A percentile compares a stretch with the other conserved stretches of the same genome.
These are phyloP conservation scores for Plenodomus biglobosus DNA, from an alignment of 2,329 filamentous ascomycete species.

Conservation along the genomic window DNA sequence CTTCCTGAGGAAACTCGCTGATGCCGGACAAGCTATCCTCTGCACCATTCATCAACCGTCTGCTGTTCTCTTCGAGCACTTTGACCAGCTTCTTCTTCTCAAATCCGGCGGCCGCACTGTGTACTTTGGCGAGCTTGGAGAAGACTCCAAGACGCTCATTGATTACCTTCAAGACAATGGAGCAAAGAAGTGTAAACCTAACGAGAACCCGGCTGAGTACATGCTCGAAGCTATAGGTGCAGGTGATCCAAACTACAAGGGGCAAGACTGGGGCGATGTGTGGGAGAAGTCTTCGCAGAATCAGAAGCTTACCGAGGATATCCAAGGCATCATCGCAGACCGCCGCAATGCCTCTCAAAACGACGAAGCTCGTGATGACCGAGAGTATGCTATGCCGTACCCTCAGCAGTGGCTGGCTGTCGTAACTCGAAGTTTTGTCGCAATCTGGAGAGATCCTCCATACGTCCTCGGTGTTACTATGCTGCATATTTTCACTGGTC, in stretches of 20 bases:
- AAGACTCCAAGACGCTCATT: conserved; percentile 46
- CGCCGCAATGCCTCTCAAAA: conserved; percentile 37
- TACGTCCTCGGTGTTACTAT: conserved; percentile 58
- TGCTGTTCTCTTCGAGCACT: conserved; percentile 65
- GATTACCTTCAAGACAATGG: conserved; percentile 58
- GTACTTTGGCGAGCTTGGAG: conserved; percentile 63
- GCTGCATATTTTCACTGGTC: conserved; percentile 54
- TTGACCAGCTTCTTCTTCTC: conserved; percentile 66
- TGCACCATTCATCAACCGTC: conserved; percentile 73
- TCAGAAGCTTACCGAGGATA: conserved; percentile 42
- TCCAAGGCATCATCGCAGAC: conserved; percentile 45
- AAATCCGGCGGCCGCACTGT: conserved; percentile 66
- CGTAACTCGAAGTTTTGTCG: conserved; percentile 54
- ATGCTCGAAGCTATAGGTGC: conserved; percentile 53
- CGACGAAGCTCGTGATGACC: conserved; percentile 44
- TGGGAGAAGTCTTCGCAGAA: conserved; percentile 49
- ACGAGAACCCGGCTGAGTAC: conserved; percentile 58
- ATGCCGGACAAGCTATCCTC: conserved; percentile 66
- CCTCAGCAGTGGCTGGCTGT: conserved; percentile 47
- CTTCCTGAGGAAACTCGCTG: conserved; percentile 66
- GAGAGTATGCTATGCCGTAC: conserved; percentile 50
- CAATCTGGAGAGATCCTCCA: conserved; percentile 67
- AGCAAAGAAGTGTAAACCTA: conserved; percentile 53
- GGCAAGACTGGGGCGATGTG: conserved; percentile 50
- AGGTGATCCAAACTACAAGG: conserved; percentile 48